A percentile compares a stretch with the other conserved stretches of the same genome.
These are phyloP conservation scores for Kwoniella botswanensis DNA, from an alignment of 768 basidiomycete genomes.

Conservation along the genomic window DNA sequence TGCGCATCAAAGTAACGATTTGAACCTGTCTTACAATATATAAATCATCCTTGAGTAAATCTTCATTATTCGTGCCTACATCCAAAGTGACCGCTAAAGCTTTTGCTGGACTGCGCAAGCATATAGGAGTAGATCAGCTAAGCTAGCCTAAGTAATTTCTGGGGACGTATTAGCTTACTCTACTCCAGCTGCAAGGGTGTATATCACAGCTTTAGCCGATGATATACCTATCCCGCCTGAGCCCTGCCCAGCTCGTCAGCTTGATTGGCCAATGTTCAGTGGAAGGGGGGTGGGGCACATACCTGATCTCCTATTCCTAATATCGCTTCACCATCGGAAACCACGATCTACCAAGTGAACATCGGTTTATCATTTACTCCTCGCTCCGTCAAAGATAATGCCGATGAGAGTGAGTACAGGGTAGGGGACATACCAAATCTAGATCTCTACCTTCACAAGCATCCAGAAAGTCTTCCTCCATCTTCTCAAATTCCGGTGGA, in stretches of 20 bases:
- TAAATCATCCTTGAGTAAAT: conserved; percentile 42
- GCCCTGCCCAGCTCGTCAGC: conserved; percentile 25
- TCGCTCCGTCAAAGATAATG: neutral
- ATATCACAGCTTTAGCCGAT: conserved; percentile 73
- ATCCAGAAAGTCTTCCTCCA: conserved; percentile 78
- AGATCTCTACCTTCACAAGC: conserved; percentile 55
- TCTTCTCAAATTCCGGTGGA: conserved; percentile 67
- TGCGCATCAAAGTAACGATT: neutral
- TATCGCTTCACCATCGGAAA: conserved; percentile 57
- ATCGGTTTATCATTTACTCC: conserved; percentile 3
- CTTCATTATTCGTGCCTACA: conserved; percentile 59
- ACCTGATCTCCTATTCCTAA: conserved; percentile 55
- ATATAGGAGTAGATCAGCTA: neutral
- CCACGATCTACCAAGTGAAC: conserved; percentile 45
- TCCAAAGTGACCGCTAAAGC: conserved; percentile 58
- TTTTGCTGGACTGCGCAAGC: conserved; percentile 41
- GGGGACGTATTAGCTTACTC: conserved; percentile 36
- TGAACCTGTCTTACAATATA: conserved; percentile 32
- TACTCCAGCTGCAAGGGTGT: conserved; percentile 60
- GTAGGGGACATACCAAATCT: conserved; percentile 38
- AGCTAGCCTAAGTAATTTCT: neutral
- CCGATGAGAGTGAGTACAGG: neutral
- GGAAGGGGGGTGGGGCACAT: neutral
- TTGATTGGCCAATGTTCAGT: too few relatives aligned
- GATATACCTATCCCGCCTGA: conserved; percentile 58